Evolutionary conservation across 225 moss, liverwort and hornwort species (phyloP).

Genomic region (Rhytidiadelphus loreus): DNA sequence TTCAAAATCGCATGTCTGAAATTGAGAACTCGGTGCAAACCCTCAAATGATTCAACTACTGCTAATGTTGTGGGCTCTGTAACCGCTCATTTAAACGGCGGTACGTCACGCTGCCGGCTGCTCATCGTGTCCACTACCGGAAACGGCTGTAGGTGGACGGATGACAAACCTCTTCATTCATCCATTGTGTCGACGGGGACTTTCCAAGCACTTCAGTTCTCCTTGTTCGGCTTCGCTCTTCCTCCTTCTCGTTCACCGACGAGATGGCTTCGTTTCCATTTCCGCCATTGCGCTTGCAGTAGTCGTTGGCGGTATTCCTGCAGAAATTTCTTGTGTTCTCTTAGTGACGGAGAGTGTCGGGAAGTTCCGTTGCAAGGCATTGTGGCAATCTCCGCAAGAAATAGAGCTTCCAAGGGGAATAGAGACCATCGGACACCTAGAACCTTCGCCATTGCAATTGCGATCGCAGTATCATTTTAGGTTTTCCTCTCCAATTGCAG

Average conservation of each 20-base stretch:
- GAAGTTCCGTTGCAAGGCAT: neutral
- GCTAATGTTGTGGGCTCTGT: neutral
- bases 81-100: neutral
- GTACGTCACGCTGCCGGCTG: neutral
- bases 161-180: neutral
- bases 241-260: neutral
- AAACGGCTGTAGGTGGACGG: neutral
- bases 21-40: neutral
- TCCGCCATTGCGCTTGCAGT: neutral
- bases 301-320: neutral
- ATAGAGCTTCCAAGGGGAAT: neutral
- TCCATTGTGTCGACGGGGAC: neutral
- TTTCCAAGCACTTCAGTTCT: neutral
- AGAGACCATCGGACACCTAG: neutral
- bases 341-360: neutral
- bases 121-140: neutral
- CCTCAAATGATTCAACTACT: neutral
- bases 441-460: neutral
- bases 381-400: neutral
- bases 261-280: neutral
- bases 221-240: neutral
- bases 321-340: neutral
- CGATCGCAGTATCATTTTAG: neutral
- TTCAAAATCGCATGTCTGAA: neutral
- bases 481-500: neutral